Base-by-base conservation (phyloP, 495 filamentous ascomycete species). In the Aspergillus diversus region DNA sequence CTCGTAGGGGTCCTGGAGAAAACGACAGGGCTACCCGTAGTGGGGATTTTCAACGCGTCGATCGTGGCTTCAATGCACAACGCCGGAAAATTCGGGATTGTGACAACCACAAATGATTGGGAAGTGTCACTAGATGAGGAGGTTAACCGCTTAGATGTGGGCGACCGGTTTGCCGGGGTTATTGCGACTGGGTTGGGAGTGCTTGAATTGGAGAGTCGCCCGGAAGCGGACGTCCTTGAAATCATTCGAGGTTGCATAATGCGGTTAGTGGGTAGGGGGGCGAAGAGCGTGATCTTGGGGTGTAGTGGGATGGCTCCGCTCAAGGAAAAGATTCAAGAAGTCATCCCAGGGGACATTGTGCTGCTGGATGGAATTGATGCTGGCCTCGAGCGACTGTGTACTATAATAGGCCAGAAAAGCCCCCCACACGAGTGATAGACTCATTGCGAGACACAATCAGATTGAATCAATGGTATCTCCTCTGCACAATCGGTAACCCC, bases 1-100 rank as follows among this genome's bases (percentile, higher is more conserved):
- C 47, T 50, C 6, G 47, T 50, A 1, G 16, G 15, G 5, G 47
- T 27, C 47, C 21, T 50, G 47, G 9, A 17, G 5, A 17, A 50
- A 21, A 50, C 47, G 5, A 50, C 47, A 1, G 47, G 47, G 5
- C 47, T 50, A 6, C 47, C 47, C 27, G 47, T 50, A 0, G 47
- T 50, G n/a, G 47, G 47, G 47, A 50, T 50, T 31, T 50, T 49
- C 7, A 15, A 21, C 13, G 46, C 46, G 46, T 49, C 46, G 7
- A 49, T 49, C 46, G 7, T 5, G 15, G 46, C 12, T 7, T 49
- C 46, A 16, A n/a, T 49, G 17, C 12, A 8, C 7, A 17, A 49
- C 8, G 46, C 8, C 15, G 46, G 46, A 7, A 16, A n/a, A 21
- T 49, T 49, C 16, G 47, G 47, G 47, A 50, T 50, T 12, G 47